A percentile compares a stretch with the other conserved stretches of the same genome.
Conservation (phyloP, 2,329 filamentous ascomycete genomes). For the Microascus cirrosus region DNA sequence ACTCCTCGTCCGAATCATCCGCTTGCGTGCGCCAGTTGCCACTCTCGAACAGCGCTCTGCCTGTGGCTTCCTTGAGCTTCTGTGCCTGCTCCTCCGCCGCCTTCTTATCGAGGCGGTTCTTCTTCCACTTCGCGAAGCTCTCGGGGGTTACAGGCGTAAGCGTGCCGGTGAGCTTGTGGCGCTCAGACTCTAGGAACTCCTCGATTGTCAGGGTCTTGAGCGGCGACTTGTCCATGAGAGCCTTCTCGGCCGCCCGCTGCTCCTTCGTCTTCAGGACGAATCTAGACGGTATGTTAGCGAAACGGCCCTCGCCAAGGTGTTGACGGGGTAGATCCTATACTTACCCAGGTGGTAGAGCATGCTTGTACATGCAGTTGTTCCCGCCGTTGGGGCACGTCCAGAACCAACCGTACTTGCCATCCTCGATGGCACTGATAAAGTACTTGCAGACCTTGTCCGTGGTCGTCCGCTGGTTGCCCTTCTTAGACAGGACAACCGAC, state of each 20-base stretch:
- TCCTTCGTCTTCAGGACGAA: conserved; percentile 98
- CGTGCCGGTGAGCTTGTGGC: conserved; percentile 85
- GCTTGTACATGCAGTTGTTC: conserved; percentile 97
- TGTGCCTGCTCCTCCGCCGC: conserved; percentile 83
- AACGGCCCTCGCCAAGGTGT: conserved; percentile 5
- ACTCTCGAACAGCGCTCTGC: conserved; percentile 89
- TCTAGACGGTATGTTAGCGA: conserved; percentile 31
- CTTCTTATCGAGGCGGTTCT: conserved; percentile 89
- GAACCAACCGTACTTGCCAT: conserved; percentile 99
- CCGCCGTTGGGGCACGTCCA: conserved; percentile 96
- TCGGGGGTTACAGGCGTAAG: conserved; percentile 92
- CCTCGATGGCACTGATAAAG: conserved; percentile 95
- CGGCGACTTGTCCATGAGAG: conserved; percentile 88
- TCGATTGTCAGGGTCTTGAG: conserved; percentile 90
- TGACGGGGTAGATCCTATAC: conserved; percentile 20
- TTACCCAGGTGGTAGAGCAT: conserved; percentile 87
- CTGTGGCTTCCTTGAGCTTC: conserved; percentile 89
- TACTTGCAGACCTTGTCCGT: conserved; percentile 99
- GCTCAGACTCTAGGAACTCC: conserved; percentile 92
- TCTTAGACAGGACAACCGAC: conserved; percentile 86
- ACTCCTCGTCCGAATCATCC: conserved; percentile 54
- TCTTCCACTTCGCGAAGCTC: conserved; percentile 93
- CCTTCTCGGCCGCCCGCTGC: conserved; percentile 90
- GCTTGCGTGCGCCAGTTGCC: conserved; percentile 75
- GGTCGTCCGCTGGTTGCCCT: conserved; percentile 88